phyloP scores from a whole-genome alignment of 169 alveolate genomes.

The Eimeria tenella region DNA sequence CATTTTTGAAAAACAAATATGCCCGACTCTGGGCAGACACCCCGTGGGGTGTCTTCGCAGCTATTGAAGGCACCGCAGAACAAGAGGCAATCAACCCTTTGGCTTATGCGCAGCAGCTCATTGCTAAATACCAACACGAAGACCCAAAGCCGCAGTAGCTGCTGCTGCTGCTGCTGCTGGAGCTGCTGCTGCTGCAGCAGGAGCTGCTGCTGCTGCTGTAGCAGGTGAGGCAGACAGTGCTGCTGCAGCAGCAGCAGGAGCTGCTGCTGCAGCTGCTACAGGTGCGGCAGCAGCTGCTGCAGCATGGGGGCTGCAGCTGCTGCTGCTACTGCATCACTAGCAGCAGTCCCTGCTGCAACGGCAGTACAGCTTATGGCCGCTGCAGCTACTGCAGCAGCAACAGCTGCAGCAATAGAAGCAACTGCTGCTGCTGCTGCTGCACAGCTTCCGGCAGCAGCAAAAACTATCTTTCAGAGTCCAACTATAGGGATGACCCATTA shows the following conservation, averaged over 20 bases:
- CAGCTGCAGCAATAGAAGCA: background rate
- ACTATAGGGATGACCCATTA: no score
- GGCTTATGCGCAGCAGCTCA: conserved; percentile 21
- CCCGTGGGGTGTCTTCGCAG: conserved; percentile 38
- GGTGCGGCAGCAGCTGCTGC: no score
- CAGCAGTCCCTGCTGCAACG: no score
- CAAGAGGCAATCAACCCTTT: background rate
- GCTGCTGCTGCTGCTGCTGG: background rate
- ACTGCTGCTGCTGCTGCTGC: background rate
- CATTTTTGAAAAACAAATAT: conserved; percentile 45
- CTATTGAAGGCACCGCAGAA: conserved; percentile 21
- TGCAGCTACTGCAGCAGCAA: background rate
- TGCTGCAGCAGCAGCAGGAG: background rate
- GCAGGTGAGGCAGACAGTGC: background rate
- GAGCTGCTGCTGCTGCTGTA: background rate
- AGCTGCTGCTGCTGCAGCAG: background rate
- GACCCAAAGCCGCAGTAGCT: background rate
- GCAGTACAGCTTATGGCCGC: no score
- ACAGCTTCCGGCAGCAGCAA: no score
- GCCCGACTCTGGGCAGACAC: conserved; percentile 72
- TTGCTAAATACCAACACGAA: conserved; percentile 23
- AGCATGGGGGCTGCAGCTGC: conserved; percentile 1
- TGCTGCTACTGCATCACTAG: background rate
- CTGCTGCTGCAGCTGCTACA: no score
- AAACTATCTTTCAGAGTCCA: no score